Conservation (phyloP, 78 protist genomes). For the Fonticula alba region DNA sequence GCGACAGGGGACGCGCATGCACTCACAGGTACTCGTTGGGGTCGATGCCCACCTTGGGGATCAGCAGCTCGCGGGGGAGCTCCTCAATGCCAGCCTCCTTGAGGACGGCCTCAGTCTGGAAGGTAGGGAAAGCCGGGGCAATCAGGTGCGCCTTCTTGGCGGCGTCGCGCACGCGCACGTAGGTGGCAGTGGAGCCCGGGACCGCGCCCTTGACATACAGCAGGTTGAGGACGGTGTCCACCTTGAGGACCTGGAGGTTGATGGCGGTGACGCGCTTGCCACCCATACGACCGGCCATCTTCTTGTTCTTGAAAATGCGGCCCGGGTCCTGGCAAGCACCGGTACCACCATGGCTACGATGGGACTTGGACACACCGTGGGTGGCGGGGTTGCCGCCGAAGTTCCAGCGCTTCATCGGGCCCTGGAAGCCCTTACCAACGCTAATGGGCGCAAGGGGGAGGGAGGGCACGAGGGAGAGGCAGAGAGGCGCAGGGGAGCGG, state of each 20-base stretch:
- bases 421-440: constrained; percentile 25
- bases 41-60: too few species aligned
- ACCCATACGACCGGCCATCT: constrained; percentile 31
- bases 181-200: not conserved
- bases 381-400: constrained; percentile 13
- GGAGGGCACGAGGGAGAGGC: too few species aligned
- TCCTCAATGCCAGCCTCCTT: too few species aligned
- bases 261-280: not conserved
- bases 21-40: too few species aligned
- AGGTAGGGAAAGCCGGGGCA: too few species aligned
- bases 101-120: too few species aligned
- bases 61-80: too few species aligned
- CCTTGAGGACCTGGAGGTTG: not conserved
- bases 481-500: not conserved
- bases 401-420: constrained; percentile 26
- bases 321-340: constrained; percentile 6
- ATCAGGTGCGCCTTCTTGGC: too few species aligned
- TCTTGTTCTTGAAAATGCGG: not conserved
- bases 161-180: too few species aligned
- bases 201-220: not conserved
- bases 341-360: constrained; percentile 5
- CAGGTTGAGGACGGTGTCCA: not conserved
- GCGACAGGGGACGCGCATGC: too few species aligned
- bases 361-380: constrained; percentile 16
- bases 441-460: not conserved